A percentile compares a stretch with the other conserved stretches of the same genome.
Evolutionary conservation across 1,284 basidiomycete species (phyloP).

Genomic region (Xanthoconium separans): DNA sequence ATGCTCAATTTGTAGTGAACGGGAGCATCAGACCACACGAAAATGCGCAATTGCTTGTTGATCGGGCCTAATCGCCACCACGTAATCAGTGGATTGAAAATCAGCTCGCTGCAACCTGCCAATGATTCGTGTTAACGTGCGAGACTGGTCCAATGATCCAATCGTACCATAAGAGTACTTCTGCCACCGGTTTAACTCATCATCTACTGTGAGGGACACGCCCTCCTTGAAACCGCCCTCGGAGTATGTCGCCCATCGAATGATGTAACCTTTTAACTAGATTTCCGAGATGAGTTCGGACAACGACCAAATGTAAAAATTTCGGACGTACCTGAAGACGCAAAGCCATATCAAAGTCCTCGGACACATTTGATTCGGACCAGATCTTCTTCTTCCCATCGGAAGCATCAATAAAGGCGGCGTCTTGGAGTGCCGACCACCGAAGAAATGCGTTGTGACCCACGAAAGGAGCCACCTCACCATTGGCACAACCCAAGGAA

Average conservation of each 20-base stretch:
- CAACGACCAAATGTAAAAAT: background rate
- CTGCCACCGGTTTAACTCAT: conserved; percentile 83
- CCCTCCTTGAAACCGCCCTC: conserved; percentile 85
- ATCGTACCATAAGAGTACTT: conserved; percentile 85
- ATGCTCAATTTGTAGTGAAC: conserved; percentile 82
- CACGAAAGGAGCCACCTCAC: conserved; percentile 83
- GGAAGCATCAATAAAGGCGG: conserved; percentile 59
- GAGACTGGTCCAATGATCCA: background rate
- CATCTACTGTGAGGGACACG: conserved; percentile 78
- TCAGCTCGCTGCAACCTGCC: conserved; percentile 55
- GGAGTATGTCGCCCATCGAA: conserved; percentile 84
- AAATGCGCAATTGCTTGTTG: conserved; percentile 70
- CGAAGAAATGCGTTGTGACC: conserved; percentile 88
- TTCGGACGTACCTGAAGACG: conserved; percentile 12
- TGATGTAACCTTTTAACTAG: conserved; percentile 63
- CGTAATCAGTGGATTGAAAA: conserved; percentile 71
- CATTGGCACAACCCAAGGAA: conserved; percentile 72
- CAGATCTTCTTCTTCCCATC: conserved; percentile 71
- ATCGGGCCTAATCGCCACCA: conserved; percentile 78
- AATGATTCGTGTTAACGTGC: conserved; percentile 21
- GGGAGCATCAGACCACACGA: conserved; percentile 75
- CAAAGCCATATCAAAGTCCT: conserved; percentile 86
- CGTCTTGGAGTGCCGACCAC: conserved; percentile 83
- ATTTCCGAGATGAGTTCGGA: background rate
- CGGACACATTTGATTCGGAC: conserved; percentile 83